Conservation (phyloP, 2,329 filamentous ascomycete genomes). For the Pezicula neosporulosa region DNA sequence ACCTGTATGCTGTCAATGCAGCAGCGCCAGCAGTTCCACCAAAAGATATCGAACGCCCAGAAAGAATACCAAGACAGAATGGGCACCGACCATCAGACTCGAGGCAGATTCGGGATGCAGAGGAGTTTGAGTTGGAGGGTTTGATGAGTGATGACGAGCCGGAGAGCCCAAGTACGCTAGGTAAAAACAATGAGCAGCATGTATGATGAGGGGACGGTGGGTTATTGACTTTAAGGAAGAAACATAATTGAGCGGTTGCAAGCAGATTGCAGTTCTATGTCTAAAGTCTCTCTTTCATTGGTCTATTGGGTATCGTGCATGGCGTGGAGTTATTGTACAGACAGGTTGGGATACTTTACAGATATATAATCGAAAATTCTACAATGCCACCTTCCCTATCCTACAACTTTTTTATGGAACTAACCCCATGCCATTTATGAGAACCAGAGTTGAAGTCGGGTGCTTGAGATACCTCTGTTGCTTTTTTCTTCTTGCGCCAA, state of each 20-base stretch:
- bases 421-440: too few relatives aligned
- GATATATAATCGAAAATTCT: too few relatives aligned
- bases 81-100: slow-evolving; percentile 42
- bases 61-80: slow-evolving; percentile 21
- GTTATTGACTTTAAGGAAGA: not conserved
- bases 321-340: too few relatives aligned
- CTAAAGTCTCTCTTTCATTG: too few relatives aligned
- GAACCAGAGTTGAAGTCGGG: too few relatives aligned
- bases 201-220: not conserved
- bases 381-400: too few relatives aligned
- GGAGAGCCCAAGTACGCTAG: slow-evolving; percentile 46
- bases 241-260: not conserved
- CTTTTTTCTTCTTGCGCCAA: too few relatives aligned
- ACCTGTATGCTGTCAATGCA: slow-evolving; percentile 69
- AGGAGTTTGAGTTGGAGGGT: slow-evolving; percentile 91
- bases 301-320: too few relatives aligned
- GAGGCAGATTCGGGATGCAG: slow-evolving; percentile 68
- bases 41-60: slow-evolving; percentile 24
- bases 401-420: too few relatives aligned
- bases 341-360: too few relatives aligned
- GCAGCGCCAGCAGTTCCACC: slow-evolving; percentile 33
- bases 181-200: slow-evolving; percentile 37
- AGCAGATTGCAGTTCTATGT: too few relatives aligned
- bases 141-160: slow-evolving; percentile 83
- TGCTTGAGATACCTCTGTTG: too few relatives aligned